Evolutionary conservation across 2,329 filamentous ascomycete genomes (phyloP), one percentile per base, ranked within the genome.

Genomic region (Colletotrichum paranaense): DNA sequence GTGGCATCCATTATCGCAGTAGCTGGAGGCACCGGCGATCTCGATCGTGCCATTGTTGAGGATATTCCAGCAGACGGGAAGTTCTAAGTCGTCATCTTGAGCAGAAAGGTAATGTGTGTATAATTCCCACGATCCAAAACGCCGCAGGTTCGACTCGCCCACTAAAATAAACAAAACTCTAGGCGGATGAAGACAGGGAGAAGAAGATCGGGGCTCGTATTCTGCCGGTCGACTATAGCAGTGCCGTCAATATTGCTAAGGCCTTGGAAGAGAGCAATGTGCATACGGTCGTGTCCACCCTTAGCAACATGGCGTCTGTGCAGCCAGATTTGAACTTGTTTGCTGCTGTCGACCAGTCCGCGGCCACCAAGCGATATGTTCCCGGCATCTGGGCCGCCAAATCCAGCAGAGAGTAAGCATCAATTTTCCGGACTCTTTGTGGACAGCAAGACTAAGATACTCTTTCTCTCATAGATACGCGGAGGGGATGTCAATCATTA

Each of bases 11-110:
- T 66, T 22, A 78, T 88, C 35, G 86, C 84, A 57, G 81, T 88
- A 26, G 83, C 84, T 11, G 86, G 86, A 62, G 86, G 86, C 12
- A 84, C 82, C 1, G 85, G 86, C 30, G 78, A 78, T 16, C 77
- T 88, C 2, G 86, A 86, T 12, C 82, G 80, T 26, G 82, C 85
- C 1, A 80, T 88, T 42, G 82, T 88, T n/a, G 85, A 88, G 24
- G 82, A 79, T 19, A 72, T 88, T 24, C 73, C 73, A 14, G 79
- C 75, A 30, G 77, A 71, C 19, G 79, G 65, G 42, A 81, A 82
- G 55, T 80, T 84, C 68, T 66, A 83, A 22, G 79, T 86, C 6
- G 76, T 85, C 59, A 78, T 86, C 3, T 75, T 88, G 3, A 75
- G 85, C 77, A 76, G 32, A 55, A 58, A 68, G 28, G 58, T 68